These are phyloP conservation scores for Litsea cubeba DNA, from an alignment of 164 flowering plant species.

Conservation along the genomic window DNA sequence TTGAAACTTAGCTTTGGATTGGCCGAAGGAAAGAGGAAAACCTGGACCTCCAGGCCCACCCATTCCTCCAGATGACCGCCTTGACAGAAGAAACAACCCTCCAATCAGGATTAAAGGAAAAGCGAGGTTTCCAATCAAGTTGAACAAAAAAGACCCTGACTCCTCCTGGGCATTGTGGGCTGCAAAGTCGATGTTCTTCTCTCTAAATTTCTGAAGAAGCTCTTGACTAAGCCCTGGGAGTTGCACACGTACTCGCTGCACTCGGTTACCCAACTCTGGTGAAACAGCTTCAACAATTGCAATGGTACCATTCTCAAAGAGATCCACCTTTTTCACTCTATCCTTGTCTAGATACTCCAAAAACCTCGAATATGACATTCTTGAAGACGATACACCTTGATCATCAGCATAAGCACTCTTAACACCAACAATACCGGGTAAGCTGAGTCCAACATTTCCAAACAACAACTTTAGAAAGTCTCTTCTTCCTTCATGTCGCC, in stretches of 20 bases:
- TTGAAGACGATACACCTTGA: constrained; percentile 90
- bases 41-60: constrained; percentile 99
- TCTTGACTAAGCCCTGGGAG: constrained; percentile 92
- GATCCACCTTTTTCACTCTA: constrained; percentile 75
- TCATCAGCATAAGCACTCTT: constrained; percentile 84
- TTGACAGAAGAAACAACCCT: constrained; percentile 82
- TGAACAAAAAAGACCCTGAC: constrained; percentile 66
- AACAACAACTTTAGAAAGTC: constrained; percentile 63
- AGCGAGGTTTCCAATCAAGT: constrained; percentile 78
- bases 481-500: constrained; percentile 64
- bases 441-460: constrained; percentile 67
- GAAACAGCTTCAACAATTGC: constrained; percentile 93
- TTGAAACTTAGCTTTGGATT: constrained; percentile 86
- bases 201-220: constrained; percentile 88
- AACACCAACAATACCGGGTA: constrained; percentile 48
- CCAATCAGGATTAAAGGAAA: constrained; percentile 84
- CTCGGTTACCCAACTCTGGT: constrained; percentile 79
- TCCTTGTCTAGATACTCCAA: constrained; percentile 84
- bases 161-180: constrained; percentile 92
- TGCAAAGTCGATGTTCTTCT: constrained; percentile 93
- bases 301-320: constrained; percentile 91
- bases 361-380: constrained; percentile 93
- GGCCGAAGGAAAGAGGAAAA: constrained; percentile 73
- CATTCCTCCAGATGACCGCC: constrained; percentile 77
- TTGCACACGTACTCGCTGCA: constrained; percentile 88